A percentile compares a stretch with the other conserved stretches of the same genome.
Evolutionary conservation across 1,284 basidiomycete genomes (phyloP).

Genomic region (Chalciporus sp.): DNA sequence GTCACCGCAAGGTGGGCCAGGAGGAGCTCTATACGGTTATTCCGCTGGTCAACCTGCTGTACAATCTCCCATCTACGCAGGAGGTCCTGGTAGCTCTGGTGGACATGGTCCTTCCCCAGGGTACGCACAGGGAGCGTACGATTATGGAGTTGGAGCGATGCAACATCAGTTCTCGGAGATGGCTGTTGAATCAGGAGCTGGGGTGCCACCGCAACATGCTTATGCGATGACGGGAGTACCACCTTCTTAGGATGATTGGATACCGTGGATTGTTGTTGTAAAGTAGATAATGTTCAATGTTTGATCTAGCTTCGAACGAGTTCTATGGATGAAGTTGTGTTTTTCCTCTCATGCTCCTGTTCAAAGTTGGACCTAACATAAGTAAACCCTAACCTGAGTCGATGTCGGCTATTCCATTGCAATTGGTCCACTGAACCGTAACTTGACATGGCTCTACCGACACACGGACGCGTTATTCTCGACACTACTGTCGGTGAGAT

Average conservation of each 20-base stretch:
- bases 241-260: constrained; percentile 12
- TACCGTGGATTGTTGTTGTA: background rate
- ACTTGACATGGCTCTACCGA: constrained; percentile 70
- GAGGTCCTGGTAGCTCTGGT: constrained; percentile 26
- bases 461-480: constrained; percentile 84
- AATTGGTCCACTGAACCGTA: no score
- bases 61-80: constrained; percentile 21
- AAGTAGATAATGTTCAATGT: background rate
- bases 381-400: constrained; percentile 34
- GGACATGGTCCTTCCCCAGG: constrained; percentile 23
- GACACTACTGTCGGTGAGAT: constrained; percentile 92
- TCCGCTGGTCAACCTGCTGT: constrained; percentile 12
- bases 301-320: no score
- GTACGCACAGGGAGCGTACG: constrained; percentile 25
- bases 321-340: no score
- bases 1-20: constrained; percentile 10
- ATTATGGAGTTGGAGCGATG: constrained; percentile 24
- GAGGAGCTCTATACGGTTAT: constrained; percentile 19
- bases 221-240: constrained; percentile 24
- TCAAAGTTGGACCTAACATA: no score
- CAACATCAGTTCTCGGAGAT: constrained; percentile 38
- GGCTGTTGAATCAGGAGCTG: constrained; percentile 26
- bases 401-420: no score
- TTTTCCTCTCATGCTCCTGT: no score
- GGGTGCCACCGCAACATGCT: constrained; percentile 26